Conservation (phyloP, 2,329 filamentous ascomycete genomes). For the Aspergillus carbonarius region DNA sequence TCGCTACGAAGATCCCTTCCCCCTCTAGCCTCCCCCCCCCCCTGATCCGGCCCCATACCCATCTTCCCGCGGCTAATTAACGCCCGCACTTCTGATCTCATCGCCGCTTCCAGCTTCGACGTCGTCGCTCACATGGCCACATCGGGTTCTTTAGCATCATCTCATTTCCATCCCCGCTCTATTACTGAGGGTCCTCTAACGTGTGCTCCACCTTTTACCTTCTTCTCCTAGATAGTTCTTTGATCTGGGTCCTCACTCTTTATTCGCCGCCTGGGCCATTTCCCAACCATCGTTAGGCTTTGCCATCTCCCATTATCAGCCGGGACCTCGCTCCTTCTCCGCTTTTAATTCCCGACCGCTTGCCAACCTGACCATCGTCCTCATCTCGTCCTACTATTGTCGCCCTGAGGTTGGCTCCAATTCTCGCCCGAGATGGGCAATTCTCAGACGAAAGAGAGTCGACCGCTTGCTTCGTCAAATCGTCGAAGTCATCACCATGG, state of each 20-base stretch:
- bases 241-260: background rate
- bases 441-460: conserved; percentile 48
- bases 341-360: conserved; percentile 21
- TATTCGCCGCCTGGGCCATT: conserved; percentile 1
- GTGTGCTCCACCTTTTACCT: conserved; percentile 7
- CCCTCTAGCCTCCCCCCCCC: background rate
- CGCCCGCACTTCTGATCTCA: conserved; percentile 26
- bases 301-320: conserved; percentile 11
- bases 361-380: conserved; percentile 8
- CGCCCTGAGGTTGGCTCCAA: conserved; percentile 6
- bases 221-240: conserved; percentile 1
- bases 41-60: conserved; percentile 9
- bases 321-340: conserved; percentile 15
- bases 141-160: conserved; percentile 19
- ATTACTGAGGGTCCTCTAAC: conserved; percentile 13
- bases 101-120: conserved; percentile 20
- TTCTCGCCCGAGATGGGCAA: conserved; percentile 42
- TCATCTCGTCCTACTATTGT: background rate
- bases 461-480: conserved; percentile 29
- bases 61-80: conserved; percentile 21
- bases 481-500: conserved; percentile 33
- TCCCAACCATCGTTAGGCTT: background rate
- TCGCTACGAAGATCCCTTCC: background rate
- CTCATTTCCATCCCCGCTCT: conserved; percentile 11
- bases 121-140: conserved; percentile 32